phyloP scores from a whole-genome alignment of 148 eudicot genomes.

The Rhododendron ferrugineum region DNA sequence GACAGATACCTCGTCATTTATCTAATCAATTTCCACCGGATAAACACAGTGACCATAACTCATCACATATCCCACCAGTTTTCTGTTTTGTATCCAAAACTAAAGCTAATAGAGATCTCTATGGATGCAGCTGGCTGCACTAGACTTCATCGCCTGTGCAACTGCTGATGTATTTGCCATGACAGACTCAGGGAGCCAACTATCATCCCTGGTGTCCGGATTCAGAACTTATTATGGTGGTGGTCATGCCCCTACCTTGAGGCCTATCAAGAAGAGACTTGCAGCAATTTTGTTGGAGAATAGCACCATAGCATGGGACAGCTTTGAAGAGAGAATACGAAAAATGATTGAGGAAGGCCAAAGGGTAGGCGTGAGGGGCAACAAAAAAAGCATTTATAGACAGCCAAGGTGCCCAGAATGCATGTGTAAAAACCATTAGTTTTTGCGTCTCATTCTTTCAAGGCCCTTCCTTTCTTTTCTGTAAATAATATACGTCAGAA shows the following conservation, averaged over 20 bases:
- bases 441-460: background rate
- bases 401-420: constrained; percentile 77
- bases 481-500: background rate
- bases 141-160: constrained; percentile 89
- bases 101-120: background rate
- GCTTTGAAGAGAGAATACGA: constrained; percentile 49
- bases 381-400: constrained; percentile 71
- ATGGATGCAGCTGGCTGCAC: constrained; percentile 67
- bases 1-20: background rate
- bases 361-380: constrained; percentile 38
- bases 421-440: constrained; percentile 55
- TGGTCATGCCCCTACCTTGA: constrained; percentile 67
- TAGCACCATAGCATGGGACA: constrained; percentile 54
- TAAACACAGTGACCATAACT: background rate
- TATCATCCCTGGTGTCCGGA: constrained; percentile 85
- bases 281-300: constrained; percentile 58
- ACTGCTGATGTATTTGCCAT: constrained; percentile 88
- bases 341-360: constrained; percentile 77
- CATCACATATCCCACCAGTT: background rate
- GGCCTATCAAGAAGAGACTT: constrained; percentile 82
- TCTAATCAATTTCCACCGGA: background rate
- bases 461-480: background rate
- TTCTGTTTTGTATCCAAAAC: background rate
- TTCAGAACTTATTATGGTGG: constrained; percentile 75
- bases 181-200: constrained; percentile 93